A percentile compares a stretch with the other conserved stretches of the same genome.
phyloP scores from a whole-genome alignment of 768 basidiomycete species.

The Omphalotus guepiniiformis region DNA sequence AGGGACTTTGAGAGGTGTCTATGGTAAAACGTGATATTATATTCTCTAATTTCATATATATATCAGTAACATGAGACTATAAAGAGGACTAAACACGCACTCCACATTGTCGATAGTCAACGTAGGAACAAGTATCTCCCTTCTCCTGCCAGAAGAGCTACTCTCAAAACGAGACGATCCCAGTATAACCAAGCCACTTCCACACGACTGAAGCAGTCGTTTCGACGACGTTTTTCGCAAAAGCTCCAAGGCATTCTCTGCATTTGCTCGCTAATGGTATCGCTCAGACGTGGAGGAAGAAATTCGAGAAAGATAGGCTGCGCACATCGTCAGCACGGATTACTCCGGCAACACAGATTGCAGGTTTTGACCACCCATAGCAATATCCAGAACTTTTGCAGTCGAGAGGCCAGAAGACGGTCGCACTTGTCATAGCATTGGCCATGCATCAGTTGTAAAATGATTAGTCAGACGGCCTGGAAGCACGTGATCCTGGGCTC shows the following conservation, averaged over 20 bases:
- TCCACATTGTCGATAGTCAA: background rate
- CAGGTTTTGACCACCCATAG: conserved; percentile 54
- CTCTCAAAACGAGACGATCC: too few species aligned
- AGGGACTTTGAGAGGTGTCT: conserved; percentile 51
- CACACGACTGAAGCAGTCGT: background rate
- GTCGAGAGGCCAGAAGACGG: conserved; percentile 60
- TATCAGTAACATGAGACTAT: background rate
- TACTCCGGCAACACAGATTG: conserved; percentile 51
- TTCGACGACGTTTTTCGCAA: background rate
- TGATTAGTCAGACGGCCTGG: too few species aligned
- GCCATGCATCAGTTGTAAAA: too few species aligned
- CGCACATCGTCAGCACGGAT: conserved; percentile 32
- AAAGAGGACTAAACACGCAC: background rate
- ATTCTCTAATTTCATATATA: conserved; percentile 6
- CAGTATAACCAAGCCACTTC: too few species aligned
- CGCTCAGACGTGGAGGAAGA: background rate
- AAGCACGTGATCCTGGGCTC: too few species aligned
- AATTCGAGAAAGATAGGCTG: background rate
- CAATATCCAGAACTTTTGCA: conserved; percentile 41
- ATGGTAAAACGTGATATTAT: conserved; percentile 43
- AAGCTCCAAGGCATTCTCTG: background rate
- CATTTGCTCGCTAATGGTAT: background rate
- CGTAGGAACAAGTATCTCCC: background rate
- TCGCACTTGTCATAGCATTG: too few species aligned
- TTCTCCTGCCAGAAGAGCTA: conserved; percentile 7